phyloP scores from a whole-genome alignment of 2,329 filamentous ascomycete genomes.

The Xylariaceae sp. region DNA sequence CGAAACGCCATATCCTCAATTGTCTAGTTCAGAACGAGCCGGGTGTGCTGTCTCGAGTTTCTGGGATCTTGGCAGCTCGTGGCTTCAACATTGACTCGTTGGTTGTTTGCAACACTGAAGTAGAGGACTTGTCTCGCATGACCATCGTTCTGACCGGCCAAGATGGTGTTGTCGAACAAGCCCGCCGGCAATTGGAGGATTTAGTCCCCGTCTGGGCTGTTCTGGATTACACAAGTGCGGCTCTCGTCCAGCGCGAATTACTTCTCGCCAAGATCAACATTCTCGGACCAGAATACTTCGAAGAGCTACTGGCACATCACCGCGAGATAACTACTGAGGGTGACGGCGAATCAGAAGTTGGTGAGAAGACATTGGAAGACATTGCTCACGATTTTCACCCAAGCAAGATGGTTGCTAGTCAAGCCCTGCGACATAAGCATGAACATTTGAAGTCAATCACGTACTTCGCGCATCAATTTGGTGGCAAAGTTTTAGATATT shows the following conservation, averaged over 20 bases:
- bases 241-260: conserved; percentile 93
- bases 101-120: conserved; percentile 97
- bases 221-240: conserved; percentile 90
- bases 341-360: conserved; percentile 55
- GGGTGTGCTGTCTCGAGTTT: conserved; percentile 93
- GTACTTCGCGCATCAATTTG: conserved; percentile 95
- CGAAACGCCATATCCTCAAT: conserved; percentile 95
- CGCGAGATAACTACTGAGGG: conserved; percentile 74
- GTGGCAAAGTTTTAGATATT: conserved; percentile 96
- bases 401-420: conserved; percentile 79
- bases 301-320: conserved; percentile 94
- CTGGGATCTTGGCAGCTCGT: conserved; percentile 91
- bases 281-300: conserved; percentile 95
- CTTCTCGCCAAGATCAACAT: conserved; percentile 97
- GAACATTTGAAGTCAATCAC: conserved; percentile 97
- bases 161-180: conserved; percentile 97
- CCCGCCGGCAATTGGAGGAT: conserved; percentile 92
- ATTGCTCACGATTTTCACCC: conserved; percentile 81
- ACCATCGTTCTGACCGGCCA: conserved; percentile 96
- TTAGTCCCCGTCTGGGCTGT: conserved; percentile 98
- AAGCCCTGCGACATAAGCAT: conserved; percentile 95
- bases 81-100: conserved; percentile 99
- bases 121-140: conserved; percentile 96
- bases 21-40: conserved; percentile 99
- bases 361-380: conserved; percentile 52